Conservation (phyloP, 1,139 yeast genomes). For the Saccharomycopsis crataegensis region DNA sequence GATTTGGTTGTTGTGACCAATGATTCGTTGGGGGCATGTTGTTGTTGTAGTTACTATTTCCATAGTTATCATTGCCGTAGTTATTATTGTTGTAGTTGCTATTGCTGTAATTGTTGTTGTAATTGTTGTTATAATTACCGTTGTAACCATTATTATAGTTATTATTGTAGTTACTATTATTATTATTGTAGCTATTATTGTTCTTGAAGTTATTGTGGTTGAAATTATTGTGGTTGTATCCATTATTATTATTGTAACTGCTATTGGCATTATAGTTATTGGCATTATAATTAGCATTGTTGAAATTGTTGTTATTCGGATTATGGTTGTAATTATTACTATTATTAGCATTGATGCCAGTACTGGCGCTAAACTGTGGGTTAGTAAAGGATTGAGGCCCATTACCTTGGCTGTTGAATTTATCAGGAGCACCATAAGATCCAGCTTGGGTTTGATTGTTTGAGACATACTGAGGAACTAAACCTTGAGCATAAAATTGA, state of each 20-base stretch:
- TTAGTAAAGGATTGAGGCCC: too few relatives aligned
- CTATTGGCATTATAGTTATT: conserved; percentile 10
- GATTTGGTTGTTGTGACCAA: too few relatives aligned
- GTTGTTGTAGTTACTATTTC: background rate
- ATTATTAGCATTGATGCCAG: background rate
- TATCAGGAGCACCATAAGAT: too few relatives aligned
- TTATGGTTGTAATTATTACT: background rate
- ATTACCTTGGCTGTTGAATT: too few relatives aligned
- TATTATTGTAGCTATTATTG: background rate
- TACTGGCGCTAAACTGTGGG: background rate
- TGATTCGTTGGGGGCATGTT: background rate
- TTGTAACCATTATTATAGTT: conserved; percentile 4
- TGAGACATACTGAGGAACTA: too few relatives aligned
- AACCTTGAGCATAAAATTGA: too few relatives aligned
- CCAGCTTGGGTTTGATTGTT: too few relatives aligned
- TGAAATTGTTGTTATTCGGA: background rate
- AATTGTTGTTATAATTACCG: background rate
- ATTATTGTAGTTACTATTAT: background rate
- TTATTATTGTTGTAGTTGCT: background rate
- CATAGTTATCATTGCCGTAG: background rate
- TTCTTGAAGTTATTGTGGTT: background rate
- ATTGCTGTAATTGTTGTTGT: background rate
- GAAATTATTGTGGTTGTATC: background rate
- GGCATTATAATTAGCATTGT: background rate
- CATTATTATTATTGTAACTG: background rate